Base-by-base conservation (phyloP, 345 rosid genomes). In the Physaria fendleri region DNA sequence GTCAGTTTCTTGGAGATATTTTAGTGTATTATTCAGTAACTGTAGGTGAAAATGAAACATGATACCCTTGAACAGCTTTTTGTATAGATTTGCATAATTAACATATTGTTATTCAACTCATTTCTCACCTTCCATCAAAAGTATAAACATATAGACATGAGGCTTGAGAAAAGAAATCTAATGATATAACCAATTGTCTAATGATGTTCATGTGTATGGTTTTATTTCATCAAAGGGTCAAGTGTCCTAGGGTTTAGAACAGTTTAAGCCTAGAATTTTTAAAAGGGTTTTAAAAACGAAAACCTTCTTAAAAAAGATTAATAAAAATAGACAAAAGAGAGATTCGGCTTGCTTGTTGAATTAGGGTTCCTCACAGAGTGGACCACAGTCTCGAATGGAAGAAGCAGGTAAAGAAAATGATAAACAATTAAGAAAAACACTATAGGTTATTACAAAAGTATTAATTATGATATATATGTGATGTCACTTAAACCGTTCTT, bases 321-420 rank as follows among this genome's bases (percentile, higher is more conserved):
- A 67, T 33, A 48, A 39, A 30, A 8, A 14, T 38, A 6, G 5
- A 22, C n/a, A 18, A 32, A 60, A 4, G 23, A 23, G 10, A 47
- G 28, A 43, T 35, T 15, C 14, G 30, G 55, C 47, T 69, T 62
- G 64, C 74, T 69, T 69, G 68, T 55, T 62, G 49, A 39, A 47
- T 56, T 69, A 69, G 74, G 74, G 74, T 55, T 69, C 68, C 30
- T 69, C 38, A 11, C 44, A 55, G 69, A 61, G 68, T 62, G 68
- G 73, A 69, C 73, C 74, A 61, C 17, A 46, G 57, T 54, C 29
- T 54, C 56, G 54, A 57, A 40, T 57, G 32, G 67, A 53, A 34
- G 73, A 61, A 61, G 74, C 74, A 69, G 73, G 74, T 69, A 55
- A 1, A 46, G 8, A 33, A 62, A 69, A 54, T 62, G 62, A 38